Base-by-base conservation (phyloP, 2,329 filamentous ascomycete genomes). In the Atkinsonella texensis region DNA sequence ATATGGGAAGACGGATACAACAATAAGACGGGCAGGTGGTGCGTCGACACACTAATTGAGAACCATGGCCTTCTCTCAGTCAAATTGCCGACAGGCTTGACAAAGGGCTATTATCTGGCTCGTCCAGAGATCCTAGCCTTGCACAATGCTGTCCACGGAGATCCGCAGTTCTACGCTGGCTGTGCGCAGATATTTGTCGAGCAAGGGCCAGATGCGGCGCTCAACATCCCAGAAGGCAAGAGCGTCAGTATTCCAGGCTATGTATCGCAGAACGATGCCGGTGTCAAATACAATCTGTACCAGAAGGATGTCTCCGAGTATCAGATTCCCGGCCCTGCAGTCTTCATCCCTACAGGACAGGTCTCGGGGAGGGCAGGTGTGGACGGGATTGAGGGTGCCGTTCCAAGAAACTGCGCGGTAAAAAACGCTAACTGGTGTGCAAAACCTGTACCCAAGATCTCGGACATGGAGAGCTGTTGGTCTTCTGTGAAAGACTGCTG, bases 371-470 rank as follows among this genome's bases (percentile, higher is more conserved):
- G 56, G 17, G 52, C 52, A 9, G 51, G 58, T 17, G 49, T 49
- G 38, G 20, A n/a, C 17, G 56, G 57, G 48, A 52, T 62, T 45
- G 52, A 74, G 41, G 81, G 80, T 12, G 64, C 74, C 12, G 69
- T 80, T 49, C 83, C 83, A 0, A 51, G 60, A 1, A 68, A 72
- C 58, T 85, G 80, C 61, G 69, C 86, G 39, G 61, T 83, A 54
- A 79, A 80, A 61, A 87, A 86, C 62, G 84, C 71, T 53, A 87
- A 89, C 69, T 89, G 84, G 84, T 86, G 82, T 65, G 83, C 75
- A 49, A 70, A 74, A 53, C 76, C 85, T 60, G 72, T 87, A 1
- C 63, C 75, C 0, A 59, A 66, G 9, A 87, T 84, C 68, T 69
- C 67, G 4, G 69, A 70, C 44, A 72, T 81, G 61, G 61, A 61